Percentiles rank a stretch among this genome's conserved stretches.
These are phyloP conservation scores for Acanthamoeba culbertsoni DNA, from an alignment of 208 protist species.

Conservation along the genomic window DNA sequence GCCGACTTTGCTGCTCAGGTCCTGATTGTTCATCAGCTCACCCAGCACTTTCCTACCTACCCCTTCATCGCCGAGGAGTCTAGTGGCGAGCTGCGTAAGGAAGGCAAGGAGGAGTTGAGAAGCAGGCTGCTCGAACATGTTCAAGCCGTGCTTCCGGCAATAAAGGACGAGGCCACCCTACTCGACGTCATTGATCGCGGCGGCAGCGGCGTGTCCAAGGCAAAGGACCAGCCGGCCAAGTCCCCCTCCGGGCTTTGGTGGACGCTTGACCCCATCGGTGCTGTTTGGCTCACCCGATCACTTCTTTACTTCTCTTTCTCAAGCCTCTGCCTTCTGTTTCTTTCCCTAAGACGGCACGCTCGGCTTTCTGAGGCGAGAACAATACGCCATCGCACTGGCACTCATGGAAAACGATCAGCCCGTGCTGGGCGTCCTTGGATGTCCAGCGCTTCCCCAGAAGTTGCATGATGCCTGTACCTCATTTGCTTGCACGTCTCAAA, in stretches of 20 bases:
- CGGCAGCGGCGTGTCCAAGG: neutral
- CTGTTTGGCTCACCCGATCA: too few relatives aligned
- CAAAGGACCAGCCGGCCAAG: slow-evolving; percentile 31
- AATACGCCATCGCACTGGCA: slow-evolving; percentile 73
- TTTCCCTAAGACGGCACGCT: slow-evolving; percentile 73
- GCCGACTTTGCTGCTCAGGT: slow-evolving; percentile 73
- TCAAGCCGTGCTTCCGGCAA: neutral
- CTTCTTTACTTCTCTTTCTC: neutral
- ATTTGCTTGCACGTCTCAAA: neutral
- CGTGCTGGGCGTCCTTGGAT: slow-evolving; percentile 72
- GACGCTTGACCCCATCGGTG: slow-evolving; percentile 71
- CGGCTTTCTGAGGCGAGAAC: slow-evolving; percentile 71
- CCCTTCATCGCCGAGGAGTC: slow-evolving; percentile 75
- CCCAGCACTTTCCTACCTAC: neutral
- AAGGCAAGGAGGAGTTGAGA: slow-evolving; percentile 11
- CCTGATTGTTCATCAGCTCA: slow-evolving; percentile 54
- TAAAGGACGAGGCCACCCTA: neutral
- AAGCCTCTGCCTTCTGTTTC: neutral
- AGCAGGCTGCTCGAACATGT: slow-evolving; percentile 6
- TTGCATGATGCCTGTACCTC: neutral
- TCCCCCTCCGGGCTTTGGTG: slow-evolving; percentile 60
- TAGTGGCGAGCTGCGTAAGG: slow-evolving; percentile 50
- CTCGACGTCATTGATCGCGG: slow-evolving; percentile 15
- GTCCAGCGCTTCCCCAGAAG: slow-evolving; percentile 64
- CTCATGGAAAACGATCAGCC: slow-evolving; percentile 71